These are phyloP conservation scores for Brassica balearica DNA, from an alignment of 441 rosid genomes.

Conservation along the genomic window DNA sequence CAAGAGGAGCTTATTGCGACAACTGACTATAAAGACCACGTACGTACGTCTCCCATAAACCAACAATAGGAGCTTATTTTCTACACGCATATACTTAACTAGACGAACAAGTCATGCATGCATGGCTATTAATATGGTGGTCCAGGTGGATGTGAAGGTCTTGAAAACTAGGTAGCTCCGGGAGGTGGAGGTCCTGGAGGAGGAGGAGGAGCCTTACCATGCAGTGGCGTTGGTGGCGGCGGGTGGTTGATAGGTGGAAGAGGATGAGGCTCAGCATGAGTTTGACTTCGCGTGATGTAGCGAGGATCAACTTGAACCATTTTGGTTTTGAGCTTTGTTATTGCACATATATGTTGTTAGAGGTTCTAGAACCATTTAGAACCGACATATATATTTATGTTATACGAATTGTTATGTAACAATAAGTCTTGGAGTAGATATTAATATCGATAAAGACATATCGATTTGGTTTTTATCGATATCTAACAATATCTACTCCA, in stretches of 20 bases:
- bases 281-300: no score
- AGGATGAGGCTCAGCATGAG: background rate
- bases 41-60: background rate
- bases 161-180: conserved; percentile 17
- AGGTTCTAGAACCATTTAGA: no score
- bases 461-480: background rate
- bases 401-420: no score
- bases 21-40: background rate
- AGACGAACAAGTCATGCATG: background rate
- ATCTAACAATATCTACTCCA: background rate
- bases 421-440: no score
- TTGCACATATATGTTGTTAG: no score
- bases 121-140: conserved; percentile 15
- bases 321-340: no score
- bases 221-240: conserved; percentile 13
- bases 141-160: conserved; percentile 9
- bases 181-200: conserved; percentile 26
- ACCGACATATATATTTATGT: no score
- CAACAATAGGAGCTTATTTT: conserved; percentile 9
- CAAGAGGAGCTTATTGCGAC: background rate
- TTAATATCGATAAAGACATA: no score
- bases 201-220: conserved; percentile 4
- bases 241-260: conserved; percentile 6
- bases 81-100: background rate
- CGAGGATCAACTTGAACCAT: no score